Base-by-base conservation (phyloP, 495 filamentous ascomycete genomes). In the Penicillium egyptiacum region DNA sequence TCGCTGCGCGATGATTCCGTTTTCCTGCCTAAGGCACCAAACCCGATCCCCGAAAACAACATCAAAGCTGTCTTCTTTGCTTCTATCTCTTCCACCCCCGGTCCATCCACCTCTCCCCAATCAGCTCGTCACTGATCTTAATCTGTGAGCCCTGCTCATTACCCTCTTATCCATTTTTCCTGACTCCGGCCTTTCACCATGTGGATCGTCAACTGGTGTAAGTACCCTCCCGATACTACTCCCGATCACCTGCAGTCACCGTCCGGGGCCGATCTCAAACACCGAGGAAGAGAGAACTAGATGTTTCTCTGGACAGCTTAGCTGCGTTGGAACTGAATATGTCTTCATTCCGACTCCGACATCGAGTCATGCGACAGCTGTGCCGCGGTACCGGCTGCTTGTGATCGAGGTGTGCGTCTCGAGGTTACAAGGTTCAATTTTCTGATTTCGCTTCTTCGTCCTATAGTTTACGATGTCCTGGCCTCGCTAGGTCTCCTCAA, bases 171-270 rank as follows among this genome's bases (percentile, higher is more conserved):
- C 48, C 23, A 33, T 56, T 50, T 26, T 35, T 48, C 39, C 26
- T 40, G 48, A 50, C 33, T 8, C 50, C 47, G 41, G 48, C 53
- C 62, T 30, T 59, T 61, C 80, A 83, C 70, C 57, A 96, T 98
- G 93, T 96, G 90, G 92, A 88, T 98, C 70, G 71, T 96, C 62
- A 91, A 91, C 84, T 98, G 93, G 92, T 96, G 90, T 94, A 89
- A 73, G 89, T 80, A 47, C 20, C 50, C 69, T 45, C 33, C 50
- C 49, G 50, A 41, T 45, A 43, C 47, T 50, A 61, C 64, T 50
- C 37, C 46, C 45, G 28, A 48, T 17, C 57, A 56, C 48, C n/a
- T 48, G 45, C 45, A 7, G 26, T 11, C 26, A 48, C 25, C 16
- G n/a, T 47, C 44, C 16, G 25, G 14, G 12, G 25, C 44, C 25